These are phyloP conservation scores for Skeletonema marinoi DNA, from an alignment of 108 stramenopile species.

Conservation along the genomic window DNA sequence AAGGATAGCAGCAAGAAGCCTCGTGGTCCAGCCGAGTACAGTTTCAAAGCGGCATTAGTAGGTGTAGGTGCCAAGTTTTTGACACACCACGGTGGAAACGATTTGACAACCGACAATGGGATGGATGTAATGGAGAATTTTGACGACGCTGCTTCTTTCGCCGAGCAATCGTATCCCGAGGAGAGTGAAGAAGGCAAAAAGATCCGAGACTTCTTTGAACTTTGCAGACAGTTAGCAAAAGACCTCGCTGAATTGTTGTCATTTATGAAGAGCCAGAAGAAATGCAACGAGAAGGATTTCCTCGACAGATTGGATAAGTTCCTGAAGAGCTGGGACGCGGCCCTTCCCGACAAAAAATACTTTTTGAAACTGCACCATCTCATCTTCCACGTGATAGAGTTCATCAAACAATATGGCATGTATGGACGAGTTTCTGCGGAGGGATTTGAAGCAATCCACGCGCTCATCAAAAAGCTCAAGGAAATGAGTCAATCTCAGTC, in stretches of 20 bases:
- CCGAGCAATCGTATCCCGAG: neutral
- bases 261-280: neutral
- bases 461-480: neutral
- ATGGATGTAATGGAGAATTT: conserved; percentile 5
- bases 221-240: neutral
- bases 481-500: neutral
- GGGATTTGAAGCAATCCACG: neutral
- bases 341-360: neutral
- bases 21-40: neutral
- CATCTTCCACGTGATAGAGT: neutral
- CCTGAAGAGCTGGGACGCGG: neutral
- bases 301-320: neutral
- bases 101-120: conserved; percentile 6
- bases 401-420: neutral
- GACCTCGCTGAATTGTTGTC: neutral
- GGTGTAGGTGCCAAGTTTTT: neutral
- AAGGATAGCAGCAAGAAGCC: neutral
- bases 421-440: neutral
- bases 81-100: neutral
- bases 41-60: neutral
- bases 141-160: too few relatives aligned
- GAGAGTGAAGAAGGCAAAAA: neutral
- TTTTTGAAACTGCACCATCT: conserved; percentile 7
- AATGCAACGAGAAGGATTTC: neutral
- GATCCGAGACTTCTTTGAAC: neutral